Evolutionary conservation across 176 grass and related monocot genomes (phyloP), one percentile per base, ranked within the genome.

Genomic region (Chrysopogon serrulatus): DNA sequence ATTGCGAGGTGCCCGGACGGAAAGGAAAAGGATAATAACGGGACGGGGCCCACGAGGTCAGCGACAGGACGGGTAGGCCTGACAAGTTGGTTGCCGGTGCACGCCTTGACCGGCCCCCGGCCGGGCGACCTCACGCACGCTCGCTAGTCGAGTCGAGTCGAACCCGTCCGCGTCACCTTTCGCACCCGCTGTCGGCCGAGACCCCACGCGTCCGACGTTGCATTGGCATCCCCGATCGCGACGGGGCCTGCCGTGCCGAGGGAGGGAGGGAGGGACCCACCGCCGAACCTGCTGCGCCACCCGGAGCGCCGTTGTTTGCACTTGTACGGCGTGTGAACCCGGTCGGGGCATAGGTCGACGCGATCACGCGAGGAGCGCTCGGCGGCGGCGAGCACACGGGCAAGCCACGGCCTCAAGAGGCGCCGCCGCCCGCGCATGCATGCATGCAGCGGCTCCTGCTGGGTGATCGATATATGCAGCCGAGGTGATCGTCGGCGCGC

Each of bases 101-200:
- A 79, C 66, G 74, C 24, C 73, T 65, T 83, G 41, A 74, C 30
- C 56, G 39, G 27, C 12, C 37, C 65, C 30, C 56, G 39, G 27
- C 12, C 37, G n/a, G 28, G 34, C 27, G 49, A 54, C 79, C 12
- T 39, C 71, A 13, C 70, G 32, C 54, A 27, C 48, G 66, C 10
- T 36, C 63, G 49, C 51, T n/a, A 41, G 59, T 21, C 47, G 18
- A 79, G 10, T 40, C 53, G 33, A 41, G 59, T 21, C 47, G 18
- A 79, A 15, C 53, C 53, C 36, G 19, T 79, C 65, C 65, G 83
- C 49, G 23, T 78, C 83, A 62, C 30, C 31, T 39, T 41, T 73
- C 49, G 1, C 23, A 21, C 14, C 28, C 36, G 35, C 74, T 78
- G 74, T 78, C 64, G 35, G 18, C 33, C 21, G 21, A 37, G 32